Conservation (phyloP, 1,284 basidiomycete genomes). For the Trichosporon ovoides region DNA sequence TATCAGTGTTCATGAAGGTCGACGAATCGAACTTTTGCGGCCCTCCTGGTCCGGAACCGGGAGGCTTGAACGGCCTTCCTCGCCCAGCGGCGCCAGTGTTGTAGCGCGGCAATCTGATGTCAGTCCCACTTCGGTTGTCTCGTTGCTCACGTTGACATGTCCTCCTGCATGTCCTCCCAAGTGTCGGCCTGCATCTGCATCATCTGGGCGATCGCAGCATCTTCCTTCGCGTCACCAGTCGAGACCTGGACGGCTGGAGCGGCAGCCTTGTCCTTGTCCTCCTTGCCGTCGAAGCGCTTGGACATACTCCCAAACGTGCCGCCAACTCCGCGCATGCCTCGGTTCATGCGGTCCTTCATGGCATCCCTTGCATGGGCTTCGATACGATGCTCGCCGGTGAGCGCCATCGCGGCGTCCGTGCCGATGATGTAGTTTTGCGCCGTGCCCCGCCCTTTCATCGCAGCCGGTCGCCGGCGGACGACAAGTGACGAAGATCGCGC, state of each 20-base stretch:
- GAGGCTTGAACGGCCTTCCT: conserved; percentile 19
- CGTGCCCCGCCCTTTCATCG: conserved; percentile 77
- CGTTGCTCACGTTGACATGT: conserved; percentile 43
- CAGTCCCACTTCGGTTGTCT: neutral
- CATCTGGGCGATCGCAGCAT: conserved; percentile 46
- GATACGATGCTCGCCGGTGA: conserved; percentile 45
- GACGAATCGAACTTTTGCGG: conserved; percentile 34
- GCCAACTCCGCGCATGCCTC: conserved; percentile 25
- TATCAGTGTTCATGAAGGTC: conserved; percentile 23
- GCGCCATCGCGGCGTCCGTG: conserved; percentile 45
- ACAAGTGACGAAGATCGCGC: conserved; percentile 91
- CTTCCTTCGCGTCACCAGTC: conserved; percentile 46
- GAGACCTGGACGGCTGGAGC: conserved; percentile 32
- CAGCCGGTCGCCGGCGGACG: conserved; percentile 79
- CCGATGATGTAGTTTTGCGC: conserved; percentile 76
- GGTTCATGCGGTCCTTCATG: conserved; percentile 39
- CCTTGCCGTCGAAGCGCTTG: conserved; percentile 82
- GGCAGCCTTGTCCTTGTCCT: conserved; percentile 49
- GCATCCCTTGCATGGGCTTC: conserved; percentile 43
- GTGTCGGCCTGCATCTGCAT: conserved; percentile 43
- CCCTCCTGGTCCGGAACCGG: conserved; percentile 34
- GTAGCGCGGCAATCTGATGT: conserved; percentile 17
- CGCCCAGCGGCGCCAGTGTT: conserved; percentile 14
- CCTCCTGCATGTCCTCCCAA: conserved; percentile 48
- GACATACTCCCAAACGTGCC: conserved; percentile 58